Evolutionary conservation across 768 basidiomycete genomes (phyloP).

Genomic region (Chalciporus chontae): DNA sequence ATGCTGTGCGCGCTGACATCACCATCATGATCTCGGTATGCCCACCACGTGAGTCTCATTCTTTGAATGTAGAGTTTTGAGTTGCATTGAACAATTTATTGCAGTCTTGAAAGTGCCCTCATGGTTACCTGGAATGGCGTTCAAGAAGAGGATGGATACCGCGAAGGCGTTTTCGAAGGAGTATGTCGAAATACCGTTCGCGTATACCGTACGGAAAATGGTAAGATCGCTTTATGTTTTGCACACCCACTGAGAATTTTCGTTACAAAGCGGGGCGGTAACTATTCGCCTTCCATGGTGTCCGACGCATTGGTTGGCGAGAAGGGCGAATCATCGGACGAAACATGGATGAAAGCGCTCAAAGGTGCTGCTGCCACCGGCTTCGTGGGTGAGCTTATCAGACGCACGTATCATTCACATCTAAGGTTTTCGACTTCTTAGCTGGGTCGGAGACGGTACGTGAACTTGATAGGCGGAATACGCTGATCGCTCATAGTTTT

Average conservation of each 20-base stretch:
- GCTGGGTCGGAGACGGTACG: conserved; percentile 22
- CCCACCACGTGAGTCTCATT: conserved; percentile 11
- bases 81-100: no score
- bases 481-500: neutral
- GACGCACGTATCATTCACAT: neutral
- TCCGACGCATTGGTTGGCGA: conserved; percentile 16
- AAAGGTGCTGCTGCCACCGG: conserved; percentile 21
- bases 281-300: conserved; percentile 15
- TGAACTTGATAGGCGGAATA: neutral
- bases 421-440: conserved; percentile 6
- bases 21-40: conserved; percentile 17
- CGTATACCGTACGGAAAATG: conserved; percentile 14
- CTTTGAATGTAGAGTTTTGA: no score
- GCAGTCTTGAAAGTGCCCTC: conserved; percentile 21
- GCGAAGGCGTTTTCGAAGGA: conserved; percentile 12
- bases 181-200: conserved; percentile 17
- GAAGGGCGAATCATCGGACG: conserved; percentile 3
- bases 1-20: conserved; percentile 16
- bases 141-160: conserved; percentile 18
- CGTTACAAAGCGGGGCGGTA: neutral
- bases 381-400: conserved; percentile 12
- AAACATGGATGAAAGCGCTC: conserved; percentile 9
- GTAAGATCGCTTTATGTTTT: conserved; percentile 1
- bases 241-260: neutral
- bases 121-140: conserved; percentile 24